Percentiles rank a stretch among this genome's conserved stretches.
These are phyloP conservation scores for Ceriops zippeliana DNA, from an alignment of 345 rosid genomes.

Conservation along the genomic window DNA sequence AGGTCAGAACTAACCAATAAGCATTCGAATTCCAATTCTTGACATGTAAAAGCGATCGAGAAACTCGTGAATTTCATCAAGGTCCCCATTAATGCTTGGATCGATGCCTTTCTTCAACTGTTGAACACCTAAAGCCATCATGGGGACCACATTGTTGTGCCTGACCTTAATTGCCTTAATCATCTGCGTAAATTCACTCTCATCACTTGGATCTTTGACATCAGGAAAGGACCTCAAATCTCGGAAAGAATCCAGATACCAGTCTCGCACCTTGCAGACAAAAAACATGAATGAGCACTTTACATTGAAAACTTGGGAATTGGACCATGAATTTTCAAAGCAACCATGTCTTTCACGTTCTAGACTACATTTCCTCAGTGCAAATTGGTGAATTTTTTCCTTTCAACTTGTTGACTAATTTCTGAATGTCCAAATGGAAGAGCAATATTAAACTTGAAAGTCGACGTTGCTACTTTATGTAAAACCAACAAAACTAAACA, in stretches of 20 bases:
- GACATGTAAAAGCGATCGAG: conserved; percentile 95
- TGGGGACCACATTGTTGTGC: conserved; percentile 96
- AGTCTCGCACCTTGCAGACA: conserved; percentile 80
- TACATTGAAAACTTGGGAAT: neutral
- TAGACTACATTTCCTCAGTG: neutral
- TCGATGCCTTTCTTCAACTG: conserved; percentile 78
- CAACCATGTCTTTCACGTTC: neutral
- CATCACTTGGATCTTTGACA: conserved; percentile 61
- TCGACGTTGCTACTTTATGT: neutral
- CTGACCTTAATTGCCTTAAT: conserved; percentile 94
- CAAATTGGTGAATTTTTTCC: neutral
- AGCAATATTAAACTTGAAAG: neutral
- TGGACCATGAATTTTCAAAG: neutral
- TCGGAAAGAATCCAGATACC: conserved; percentile 97
- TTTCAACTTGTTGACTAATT: neutral
- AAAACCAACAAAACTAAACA: neutral
- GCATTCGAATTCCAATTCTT: conserved; percentile 90
- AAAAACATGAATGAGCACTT: neutral
- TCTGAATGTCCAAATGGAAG: neutral
- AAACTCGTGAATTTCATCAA: conserved; percentile 87
- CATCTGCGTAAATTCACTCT: conserved; percentile 83
- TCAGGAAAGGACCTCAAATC: conserved; percentile 85
- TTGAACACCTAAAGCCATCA: conserved; percentile 94
- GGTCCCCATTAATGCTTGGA: conserved; percentile 51
- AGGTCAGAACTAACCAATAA: conserved; percentile 56